Evolutionary conservation across 2,329 filamentous ascomycete species (phyloP).

Genomic region (Ophiocordyceps camponoti-floridani): DNA sequence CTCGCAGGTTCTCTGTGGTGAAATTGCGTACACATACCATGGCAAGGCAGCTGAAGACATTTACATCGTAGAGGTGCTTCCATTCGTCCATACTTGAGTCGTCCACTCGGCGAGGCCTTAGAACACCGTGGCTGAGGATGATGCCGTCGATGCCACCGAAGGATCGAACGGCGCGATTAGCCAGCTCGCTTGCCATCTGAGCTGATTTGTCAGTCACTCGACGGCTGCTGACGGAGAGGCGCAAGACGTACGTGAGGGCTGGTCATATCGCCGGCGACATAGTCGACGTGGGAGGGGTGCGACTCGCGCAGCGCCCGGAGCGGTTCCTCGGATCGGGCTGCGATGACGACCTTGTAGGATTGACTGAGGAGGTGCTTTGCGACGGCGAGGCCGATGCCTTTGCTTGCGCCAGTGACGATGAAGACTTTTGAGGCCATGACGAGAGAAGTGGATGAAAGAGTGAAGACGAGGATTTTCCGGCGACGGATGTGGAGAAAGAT

Average conservation of each 20-base stretch:
- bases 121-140: constrained; percentile 71
- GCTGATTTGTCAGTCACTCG: neutral
- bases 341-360: constrained; percentile 39
- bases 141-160: constrained; percentile 67
- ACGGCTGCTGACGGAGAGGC: neutral
- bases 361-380: constrained; percentile 30
- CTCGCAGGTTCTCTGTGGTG: neutral
- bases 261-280: constrained; percentile 35
- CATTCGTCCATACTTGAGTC: constrained; percentile 56
- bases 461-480: neutral
- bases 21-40: constrained; percentile 35
- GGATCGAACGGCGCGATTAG: constrained; percentile 43
- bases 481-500: too few species aligned
- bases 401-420: constrained; percentile 49
- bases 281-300: constrained; percentile 34
- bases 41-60: constrained; percentile 69
- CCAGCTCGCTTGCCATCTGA: constrained; percentile 40
- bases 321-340: constrained; percentile 32
- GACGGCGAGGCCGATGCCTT: constrained; percentile 42
- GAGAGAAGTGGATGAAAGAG: neutral
- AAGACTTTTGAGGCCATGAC: constrained; percentile 24
- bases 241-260: constrained; percentile 25
- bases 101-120: constrained; percentile 58
- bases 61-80: constrained; percentile 60
- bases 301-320: constrained; percentile 32